Conservation (phyloP, 2,329 filamentous ascomycete genomes). For the Ophiobolus disseminans region DNA sequence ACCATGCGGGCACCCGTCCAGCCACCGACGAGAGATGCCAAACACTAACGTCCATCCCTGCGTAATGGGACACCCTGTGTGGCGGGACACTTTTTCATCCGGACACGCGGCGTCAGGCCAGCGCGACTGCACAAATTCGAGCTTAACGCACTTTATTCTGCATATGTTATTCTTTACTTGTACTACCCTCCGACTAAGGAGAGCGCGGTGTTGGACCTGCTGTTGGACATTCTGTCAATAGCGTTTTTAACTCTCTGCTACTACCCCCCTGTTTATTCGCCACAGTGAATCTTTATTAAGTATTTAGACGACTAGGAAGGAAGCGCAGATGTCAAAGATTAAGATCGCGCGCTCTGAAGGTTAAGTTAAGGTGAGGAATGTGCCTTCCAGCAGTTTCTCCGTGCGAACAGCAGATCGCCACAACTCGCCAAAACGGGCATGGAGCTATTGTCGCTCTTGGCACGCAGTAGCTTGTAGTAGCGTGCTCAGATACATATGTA, state of each 20-base stretch:
- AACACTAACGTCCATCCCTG: too few relatives aligned
- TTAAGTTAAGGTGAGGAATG: too few relatives aligned
- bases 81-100: not conserved
- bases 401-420: constrained; percentile 5
- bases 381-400: constrained; percentile 15
- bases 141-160: not conserved
- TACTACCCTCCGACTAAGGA: not conserved
- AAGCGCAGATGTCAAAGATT: constrained; percentile 5
- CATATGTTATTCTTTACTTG: not conserved
- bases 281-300: not conserved
- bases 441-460: not conserved
- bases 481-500: not conserved
- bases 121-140: not conserved
- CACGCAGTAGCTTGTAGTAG: not conserved
- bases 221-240: constrained; percentile 9
- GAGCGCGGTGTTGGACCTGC: constrained; percentile 1
- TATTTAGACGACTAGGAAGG: constrained; percentile 2
- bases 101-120: not conserved
- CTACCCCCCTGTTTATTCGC: constrained; percentile 9
- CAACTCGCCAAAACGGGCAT: constrained; percentile 1
- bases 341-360: constrained; percentile 6
- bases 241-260: constrained; percentile 2
- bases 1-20: too few relatives aligned
- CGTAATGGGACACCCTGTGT: too few relatives aligned
- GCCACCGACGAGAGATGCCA: too few relatives aligned